A percentile compares a stretch with the other conserved stretches of the same genome.
Conservation (phyloP, 2,329 filamentous ascomycete species). For the Nigrospora osmanthi region DNA sequence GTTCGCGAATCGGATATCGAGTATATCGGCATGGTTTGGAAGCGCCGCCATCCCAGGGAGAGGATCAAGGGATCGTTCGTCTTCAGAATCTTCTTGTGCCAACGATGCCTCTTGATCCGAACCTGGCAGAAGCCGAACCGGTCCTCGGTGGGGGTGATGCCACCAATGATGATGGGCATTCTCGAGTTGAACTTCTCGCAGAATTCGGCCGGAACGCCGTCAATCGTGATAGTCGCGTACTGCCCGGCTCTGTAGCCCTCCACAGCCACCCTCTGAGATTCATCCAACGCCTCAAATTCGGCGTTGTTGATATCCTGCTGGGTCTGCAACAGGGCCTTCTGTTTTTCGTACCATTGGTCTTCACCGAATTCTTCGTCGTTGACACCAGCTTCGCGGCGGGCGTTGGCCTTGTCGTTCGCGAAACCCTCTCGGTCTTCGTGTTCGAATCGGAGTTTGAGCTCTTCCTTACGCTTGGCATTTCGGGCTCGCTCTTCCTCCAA, state of each 20-base stretch:
- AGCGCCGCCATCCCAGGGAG: conserved; percentile 90
- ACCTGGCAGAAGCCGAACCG: conserved; percentile 93
- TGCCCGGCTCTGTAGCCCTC: conserved; percentile 90
- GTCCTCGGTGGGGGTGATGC: conserved; percentile 88
- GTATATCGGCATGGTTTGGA: conserved; percentile 89
- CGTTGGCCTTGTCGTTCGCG: conserved; percentile 77
- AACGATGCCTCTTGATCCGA: conserved; percentile 92
- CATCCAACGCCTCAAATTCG: conserved; percentile 84
- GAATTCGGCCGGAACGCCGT: conserved; percentile 87
- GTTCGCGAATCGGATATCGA: conserved; percentile 90
- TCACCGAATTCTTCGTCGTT: conserved; percentile 78
- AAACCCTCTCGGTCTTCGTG: conserved; percentile 98
- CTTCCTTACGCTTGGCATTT: conserved; percentile 89
- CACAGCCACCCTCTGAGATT: conserved; percentile 71
- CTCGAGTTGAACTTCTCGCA: conserved; percentile 72
- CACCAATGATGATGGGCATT: conserved; percentile 80
- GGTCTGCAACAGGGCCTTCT: conserved; percentile 91
- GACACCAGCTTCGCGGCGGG: conserved; percentile 57
- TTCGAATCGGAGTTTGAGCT: conserved; percentile 88
- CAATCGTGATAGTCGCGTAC: conserved; percentile 85
- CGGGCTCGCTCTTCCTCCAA: conserved; percentile 85
- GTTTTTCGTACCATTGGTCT: conserved; percentile 97
- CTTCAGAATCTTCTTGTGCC: conserved; percentile 99
- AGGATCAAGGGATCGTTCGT: conserved; percentile 97
- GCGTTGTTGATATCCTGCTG: conserved; percentile 94